phyloP scores from a whole-genome alignment of 495 filamentous ascomycete species.

The Aspergillus baeticus region DNA sequence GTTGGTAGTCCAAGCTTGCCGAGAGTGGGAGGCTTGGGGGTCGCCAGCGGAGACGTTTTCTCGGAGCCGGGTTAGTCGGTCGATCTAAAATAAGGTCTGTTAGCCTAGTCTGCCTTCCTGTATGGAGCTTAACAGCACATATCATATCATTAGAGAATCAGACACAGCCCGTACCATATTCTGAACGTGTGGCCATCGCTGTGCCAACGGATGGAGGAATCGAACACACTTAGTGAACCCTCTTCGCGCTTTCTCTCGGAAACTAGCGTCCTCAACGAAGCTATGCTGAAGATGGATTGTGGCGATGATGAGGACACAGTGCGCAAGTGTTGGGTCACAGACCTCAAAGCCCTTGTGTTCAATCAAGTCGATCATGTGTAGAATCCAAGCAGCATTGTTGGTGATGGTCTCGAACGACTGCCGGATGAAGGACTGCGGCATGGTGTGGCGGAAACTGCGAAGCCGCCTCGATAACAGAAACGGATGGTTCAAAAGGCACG shows the following conservation, averaged over 20 bases:
- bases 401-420: conserved; percentile 37
- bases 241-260: conserved; percentile 29
- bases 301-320: conserved; percentile 34
- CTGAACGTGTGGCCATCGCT: conserved; percentile 30
- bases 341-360: conserved; percentile 32
- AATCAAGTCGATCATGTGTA: conserved; percentile 32
- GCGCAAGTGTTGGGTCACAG: conserved; percentile 31
- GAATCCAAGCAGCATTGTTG: conserved; percentile 30
- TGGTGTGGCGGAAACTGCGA: conserved; percentile 37
- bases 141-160: background rate
- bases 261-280: conserved; percentile 32
- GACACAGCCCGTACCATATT: conserved; percentile 22
- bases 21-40: conserved; percentile 12
- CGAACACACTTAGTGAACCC: conserved; percentile 34
- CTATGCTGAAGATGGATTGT: conserved; percentile 39
- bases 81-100: conserved; percentile 15
- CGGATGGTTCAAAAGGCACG: conserved; percentile 43
- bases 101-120: background rate
- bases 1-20: conserved; percentile 27
- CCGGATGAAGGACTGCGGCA: conserved; percentile 37
- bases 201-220: conserved; percentile 24
- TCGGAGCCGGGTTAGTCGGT: conserved; percentile 28
- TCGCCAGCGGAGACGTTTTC: conserved; percentile 29
- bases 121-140: background rate
- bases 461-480: conserved; percentile 43